Percentiles rank a stretch among this genome's conserved stretches.
These are phyloP conservation scores for Colletotrichum sidae DNA, from an alignment of 2,329 filamentous ascomycete species.

Conservation along the genomic window DNA sequence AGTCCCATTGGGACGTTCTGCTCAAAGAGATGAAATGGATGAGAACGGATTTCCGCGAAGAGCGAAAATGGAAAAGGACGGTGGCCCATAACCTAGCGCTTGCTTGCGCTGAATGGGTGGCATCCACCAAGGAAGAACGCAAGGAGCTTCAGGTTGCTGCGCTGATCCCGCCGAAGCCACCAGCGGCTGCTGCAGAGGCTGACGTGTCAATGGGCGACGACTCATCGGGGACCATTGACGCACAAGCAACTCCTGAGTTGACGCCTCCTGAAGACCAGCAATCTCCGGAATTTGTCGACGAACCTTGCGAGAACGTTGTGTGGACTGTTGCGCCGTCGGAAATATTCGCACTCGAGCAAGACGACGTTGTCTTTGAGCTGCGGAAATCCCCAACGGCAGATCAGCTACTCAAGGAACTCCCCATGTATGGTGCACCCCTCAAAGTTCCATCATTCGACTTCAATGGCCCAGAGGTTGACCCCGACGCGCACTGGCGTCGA, in stretches of 20 bases:
- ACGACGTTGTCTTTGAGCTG: slow-evolving; percentile 84
- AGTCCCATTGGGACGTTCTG: slow-evolving; percentile 86
- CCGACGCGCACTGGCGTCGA: slow-evolving; percentile 79
- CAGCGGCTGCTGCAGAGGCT: slow-evolving; percentile 44
- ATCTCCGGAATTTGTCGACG: slow-evolving; percentile 58
- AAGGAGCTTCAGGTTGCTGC: slow-evolving; percentile 76
- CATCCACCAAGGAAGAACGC: slow-evolving; percentile 71
- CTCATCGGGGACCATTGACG: slow-evolving; percentile 48
- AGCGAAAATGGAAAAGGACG: slow-evolving; percentile 91
- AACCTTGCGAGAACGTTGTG: slow-evolving; percentile 53
- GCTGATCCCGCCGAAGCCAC: slow-evolving; percentile 57
- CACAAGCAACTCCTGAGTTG: slow-evolving; percentile 74
- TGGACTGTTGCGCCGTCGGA: slow-evolving; percentile 76
- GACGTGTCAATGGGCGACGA: slow-evolving; percentile 49
- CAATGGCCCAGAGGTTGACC: slow-evolving; percentile 68
- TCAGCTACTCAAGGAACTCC: slow-evolving; percentile 82
- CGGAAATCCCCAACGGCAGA: slow-evolving; percentile 80
- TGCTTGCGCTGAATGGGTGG: slow-evolving; percentile 86
- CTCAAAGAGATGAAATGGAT: slow-evolving; percentile 97
- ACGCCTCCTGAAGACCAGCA: slow-evolving; percentile 73
- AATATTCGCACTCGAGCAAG: slow-evolving; percentile 84
- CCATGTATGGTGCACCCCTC: slow-evolving; percentile 78
- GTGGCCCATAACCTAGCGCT: slow-evolving; percentile 83
- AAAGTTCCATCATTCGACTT: slow-evolving; percentile 69
- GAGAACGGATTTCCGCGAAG: slow-evolving; percentile 94